phyloP scores from a whole-genome alignment of 345 rosid genomes.

The Aquilaria malaccensis region DNA sequence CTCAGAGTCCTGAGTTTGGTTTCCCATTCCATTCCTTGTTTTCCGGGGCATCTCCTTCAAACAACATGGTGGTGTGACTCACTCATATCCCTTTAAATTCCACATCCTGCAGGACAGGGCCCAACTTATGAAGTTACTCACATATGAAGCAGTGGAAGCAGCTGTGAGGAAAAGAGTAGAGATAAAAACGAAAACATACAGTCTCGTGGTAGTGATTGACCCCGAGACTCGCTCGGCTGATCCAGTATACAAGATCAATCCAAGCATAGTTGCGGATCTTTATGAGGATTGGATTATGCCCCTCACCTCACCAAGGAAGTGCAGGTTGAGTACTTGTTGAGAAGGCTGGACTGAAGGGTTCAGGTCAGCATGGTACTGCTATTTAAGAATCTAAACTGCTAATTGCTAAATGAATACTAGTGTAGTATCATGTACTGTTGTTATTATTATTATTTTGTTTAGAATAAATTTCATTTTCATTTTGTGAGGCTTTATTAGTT shows the following conservation, averaged over 20 bases:
- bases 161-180: slow-evolving; percentile 50
- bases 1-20: slow-evolving; percentile 1
- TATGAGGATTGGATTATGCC: slow-evolving; percentile 67
- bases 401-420: too few species aligned
- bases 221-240: slow-evolving; percentile 7
- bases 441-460: too few species aligned
- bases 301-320: slow-evolving; percentile 57
- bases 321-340: slow-evolving; percentile 53
- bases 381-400: too few species aligned
- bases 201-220: slow-evolving; percentile 30
- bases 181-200: slow-evolving; percentile 40
- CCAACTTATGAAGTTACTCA: slow-evolving; percentile 42
- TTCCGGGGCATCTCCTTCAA: too few species aligned
- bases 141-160: slow-evolving; percentile 44
- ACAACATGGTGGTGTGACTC: too few species aligned
- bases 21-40: neutral
- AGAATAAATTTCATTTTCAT: too few species aligned
- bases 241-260: slow-evolving; percentile 46
- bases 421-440: too few species aligned
- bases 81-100: neutral
- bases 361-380: too few species aligned
- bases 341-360: slow-evolving; percentile 23
- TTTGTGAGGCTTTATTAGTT: too few species aligned
- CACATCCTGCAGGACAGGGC: slow-evolving; percentile 35
- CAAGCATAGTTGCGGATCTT: slow-evolving; percentile 45